Evolutionary conservation across 768 basidiomycete genomes (phyloP), one percentile per base, ranked within the genome.

Genomic region (Boletus rufocinnamomeus): DNA sequence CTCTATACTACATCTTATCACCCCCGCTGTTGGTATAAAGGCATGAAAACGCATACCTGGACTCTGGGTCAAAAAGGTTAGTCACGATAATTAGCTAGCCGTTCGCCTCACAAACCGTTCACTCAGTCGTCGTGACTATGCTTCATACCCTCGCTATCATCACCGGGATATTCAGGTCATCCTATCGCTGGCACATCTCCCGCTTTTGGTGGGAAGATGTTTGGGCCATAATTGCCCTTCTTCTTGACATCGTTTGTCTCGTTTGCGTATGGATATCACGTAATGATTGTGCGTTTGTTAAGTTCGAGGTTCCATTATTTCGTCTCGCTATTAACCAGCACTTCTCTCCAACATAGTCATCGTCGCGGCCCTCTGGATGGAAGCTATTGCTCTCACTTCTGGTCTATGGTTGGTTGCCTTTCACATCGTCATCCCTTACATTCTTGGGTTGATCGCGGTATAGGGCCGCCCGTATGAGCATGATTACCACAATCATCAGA

Each of bases 391-490:
- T 28, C 17, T 35, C 11, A 19, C 48, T 2, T 57, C 47, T 34
- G 41, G 40, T 23, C 17, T 46, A 16, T 59, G 58, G 56, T 59
- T 32, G 2, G 58, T 50, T 45, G 25, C 35, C 9, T 6, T 45
- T 16, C 8, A n/a, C 8, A 2, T 19, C 8, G 13, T 19, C 8
- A 27, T n/a, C 1, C 8, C 44, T 3, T 9, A 17, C 30, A 6
- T 17, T 34, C n/a, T 30, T 19, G 16, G 8, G 23, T 30, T 58
- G 35, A 35, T 35, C 34, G 1, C 2, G 27, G 25, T 16, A 25
- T 30, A 58, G 56, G 48, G 43, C 56, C 6, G 56, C 56, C 34
- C 41, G 54, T 47, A 41, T 37, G 54, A 57, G 54, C 37, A 58
- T 44, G 54, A 58, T 58, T 35, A 43, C 50, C 21, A 10, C 50